A percentile compares a stretch with the other conserved stretches of the same genome.
Conservation (phyloP, 805 yeast species). For the Candida pseudofarinosa region DNA sequence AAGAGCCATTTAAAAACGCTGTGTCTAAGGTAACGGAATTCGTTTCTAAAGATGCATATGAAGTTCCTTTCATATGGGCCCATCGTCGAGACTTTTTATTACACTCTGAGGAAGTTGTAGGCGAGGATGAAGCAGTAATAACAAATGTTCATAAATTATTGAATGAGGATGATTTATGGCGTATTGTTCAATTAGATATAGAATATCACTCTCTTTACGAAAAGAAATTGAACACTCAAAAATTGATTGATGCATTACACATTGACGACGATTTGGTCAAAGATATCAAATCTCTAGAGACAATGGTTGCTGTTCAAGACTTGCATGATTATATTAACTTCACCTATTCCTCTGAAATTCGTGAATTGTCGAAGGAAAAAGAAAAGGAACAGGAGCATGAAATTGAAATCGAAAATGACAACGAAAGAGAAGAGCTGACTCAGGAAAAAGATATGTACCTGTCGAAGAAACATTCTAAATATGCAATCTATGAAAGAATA, state of each 20-base stretch:
- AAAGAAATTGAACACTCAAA: slow-evolving; percentile 61
- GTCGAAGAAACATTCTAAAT: slow-evolving; percentile 55
- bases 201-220: slow-evolving; percentile 83
- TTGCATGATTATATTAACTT: slow-evolving; percentile 79
- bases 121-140: slow-evolving; percentile 32
- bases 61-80: slow-evolving; percentile 93
- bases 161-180: slow-evolving; percentile 87
- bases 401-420: slow-evolving; percentile 1
- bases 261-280: slow-evolving; percentile 55
- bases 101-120: slow-evolving; percentile 45
- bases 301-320: slow-evolving; percentile 83
- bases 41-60: slow-evolving; percentile 71
- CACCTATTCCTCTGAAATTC: slow-evolving; percentile 56
- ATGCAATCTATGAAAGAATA: slow-evolving; percentile 61
- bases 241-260: slow-evolving; percentile 50
- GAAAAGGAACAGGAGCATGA: slow-evolving; percentile 7
- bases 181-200: slow-evolving; percentile 78
- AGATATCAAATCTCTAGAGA: slow-evolving; percentile 50
- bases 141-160: slow-evolving; percentile 48
- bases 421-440: slow-evolving; percentile 21
- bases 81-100: slow-evolving; percentile 88
- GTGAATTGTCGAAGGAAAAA: slow-evolving; percentile 34
- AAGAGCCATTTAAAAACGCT: slow-evolving; percentile 59
- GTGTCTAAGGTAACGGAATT: slow-evolving; percentile 69
- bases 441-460: slow-evolving; percentile 23